phyloP scores from a whole-genome alignment of 306 rosid genomes.

The Prunus dulcis region DNA sequence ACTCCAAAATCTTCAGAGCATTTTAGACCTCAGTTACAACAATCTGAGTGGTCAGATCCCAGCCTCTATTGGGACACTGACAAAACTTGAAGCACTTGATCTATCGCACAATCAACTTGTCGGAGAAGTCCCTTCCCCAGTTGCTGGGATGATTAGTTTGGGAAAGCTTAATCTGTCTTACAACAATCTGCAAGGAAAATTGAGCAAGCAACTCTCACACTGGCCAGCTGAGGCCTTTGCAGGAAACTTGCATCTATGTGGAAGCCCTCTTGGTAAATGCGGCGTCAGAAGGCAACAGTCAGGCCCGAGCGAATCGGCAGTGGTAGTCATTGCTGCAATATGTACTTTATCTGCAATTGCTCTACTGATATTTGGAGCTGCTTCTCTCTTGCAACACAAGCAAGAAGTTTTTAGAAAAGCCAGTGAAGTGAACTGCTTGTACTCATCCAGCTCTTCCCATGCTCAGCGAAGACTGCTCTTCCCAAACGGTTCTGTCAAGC shows the following conservation, averaged over 20 bases:
- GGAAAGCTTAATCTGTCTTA: conserved; percentile 80
- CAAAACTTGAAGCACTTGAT: conserved; percentile 79
- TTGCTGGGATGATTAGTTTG: conserved; percentile 84
- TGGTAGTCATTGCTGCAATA: conserved; percentile 56
- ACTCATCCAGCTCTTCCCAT: conserved; percentile 70
- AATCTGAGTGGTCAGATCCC: conserved; percentile 77
- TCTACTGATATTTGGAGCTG: conserved; percentile 45
- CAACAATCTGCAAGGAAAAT: conserved; percentile 68
- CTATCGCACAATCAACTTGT: conserved; percentile 79
- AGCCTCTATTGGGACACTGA: conserved; percentile 43
- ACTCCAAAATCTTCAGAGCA: conserved; percentile 83
- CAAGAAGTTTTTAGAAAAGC: conserved; percentile 39
- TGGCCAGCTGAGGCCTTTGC: conserved; percentile 67
- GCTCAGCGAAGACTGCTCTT: conserved; percentile 63
- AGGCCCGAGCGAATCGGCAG: conserved; percentile 44
- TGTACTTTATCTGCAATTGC: conserved; percentile 67
- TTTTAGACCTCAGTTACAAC: conserved; percentile 80
- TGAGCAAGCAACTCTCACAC: conserved; percentile 58
- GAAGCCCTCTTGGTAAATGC: conserved; percentile 64
- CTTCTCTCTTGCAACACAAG: conserved; percentile 45
- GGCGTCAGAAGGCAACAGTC: conserved; percentile 22
- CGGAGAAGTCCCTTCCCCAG: conserved; percentile 69
- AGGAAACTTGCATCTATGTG: conserved; percentile 76
- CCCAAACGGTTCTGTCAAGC: conserved; percentile 50
- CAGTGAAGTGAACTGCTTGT: conserved; percentile 52